A percentile compares a stretch with the other conserved stretches of the same genome.
Evolutionary conservation across 2,329 filamentous ascomycete genomes (phyloP).

Genomic region (Daldinia sp.): DNA sequence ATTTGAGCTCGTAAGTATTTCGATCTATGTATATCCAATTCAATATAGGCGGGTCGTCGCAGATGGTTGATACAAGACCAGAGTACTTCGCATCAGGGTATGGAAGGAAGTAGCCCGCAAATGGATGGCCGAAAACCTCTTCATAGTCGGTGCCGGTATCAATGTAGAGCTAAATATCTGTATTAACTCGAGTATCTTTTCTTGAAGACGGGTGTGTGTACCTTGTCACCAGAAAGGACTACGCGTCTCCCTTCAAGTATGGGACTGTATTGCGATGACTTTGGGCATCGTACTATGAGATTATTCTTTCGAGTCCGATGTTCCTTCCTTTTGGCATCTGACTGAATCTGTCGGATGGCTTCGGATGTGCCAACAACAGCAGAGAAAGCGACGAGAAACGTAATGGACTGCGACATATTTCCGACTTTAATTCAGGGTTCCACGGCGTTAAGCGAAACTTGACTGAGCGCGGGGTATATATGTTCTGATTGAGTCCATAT

Average conservation of each 20-base stretch:
- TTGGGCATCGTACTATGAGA: constrained; percentile 56
- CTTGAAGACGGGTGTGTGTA: constrained; percentile 25
- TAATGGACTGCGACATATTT: constrained; percentile 41
- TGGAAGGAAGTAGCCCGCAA: constrained; percentile 64
- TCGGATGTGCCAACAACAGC: constrained; percentile 57
- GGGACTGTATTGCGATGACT: constrained; percentile 54
- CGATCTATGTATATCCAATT: constrained; percentile 60
- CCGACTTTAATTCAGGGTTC: constrained; percentile 7
- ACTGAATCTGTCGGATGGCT: constrained; percentile 56
- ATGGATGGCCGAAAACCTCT: constrained; percentile 55
- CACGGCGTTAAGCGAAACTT: constrained; percentile 8
- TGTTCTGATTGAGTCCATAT: constrained; percentile 18
- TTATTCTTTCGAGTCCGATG: constrained; percentile 59
- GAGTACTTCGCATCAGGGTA: constrained; percentile 58
- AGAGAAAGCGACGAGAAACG: constrained; percentile 52
- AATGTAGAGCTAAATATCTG: constrained; percentile 52
- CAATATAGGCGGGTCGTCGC: constrained; percentile 57
- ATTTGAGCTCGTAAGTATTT: constrained; percentile 55
- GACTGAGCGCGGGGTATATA: constrained; percentile 14
- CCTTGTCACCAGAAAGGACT: constrained; percentile 55
- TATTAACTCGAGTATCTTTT: constrained; percentile 1
- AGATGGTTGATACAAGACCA: constrained; percentile 58
- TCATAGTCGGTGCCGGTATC: constrained; percentile 52
- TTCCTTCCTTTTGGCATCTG: constrained; percentile 56
- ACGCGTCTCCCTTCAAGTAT: constrained; percentile 55